A percentile compares a stretch with the other conserved stretches of the same genome.
These are phyloP conservation scores for Fomitopsis betulina DNA, from an alignment of 1,284 basidiomycete genomes.

Conservation along the genomic window DNA sequence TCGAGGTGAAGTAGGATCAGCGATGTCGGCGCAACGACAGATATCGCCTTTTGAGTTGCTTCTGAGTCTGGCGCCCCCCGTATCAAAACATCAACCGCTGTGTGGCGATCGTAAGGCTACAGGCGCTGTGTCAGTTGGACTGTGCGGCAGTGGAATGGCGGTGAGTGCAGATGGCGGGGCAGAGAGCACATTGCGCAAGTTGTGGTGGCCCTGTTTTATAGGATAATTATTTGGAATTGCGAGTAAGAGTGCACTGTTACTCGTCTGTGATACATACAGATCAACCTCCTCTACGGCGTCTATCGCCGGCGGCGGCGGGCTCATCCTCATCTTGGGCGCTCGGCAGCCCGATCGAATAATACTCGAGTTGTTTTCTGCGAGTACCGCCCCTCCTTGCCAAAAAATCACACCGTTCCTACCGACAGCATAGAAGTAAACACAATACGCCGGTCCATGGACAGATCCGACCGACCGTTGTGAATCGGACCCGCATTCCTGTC, in stretches of 20 bases:
- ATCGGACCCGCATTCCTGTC: too few species aligned
- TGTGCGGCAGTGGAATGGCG: not conserved
- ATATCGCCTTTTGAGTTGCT: not conserved
- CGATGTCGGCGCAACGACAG: not conserved
- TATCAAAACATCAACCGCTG: not conserved
- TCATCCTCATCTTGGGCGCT: not conserved
- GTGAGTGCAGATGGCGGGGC: not conserved
- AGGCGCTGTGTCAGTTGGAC: not conserved
- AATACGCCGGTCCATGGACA: too few species aligned
- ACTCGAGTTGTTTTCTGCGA: too few species aligned
- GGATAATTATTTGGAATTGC: too few species aligned
- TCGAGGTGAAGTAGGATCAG: not conserved
- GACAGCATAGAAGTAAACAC: too few species aligned
- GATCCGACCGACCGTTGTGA: too few species aligned
- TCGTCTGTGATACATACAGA: too few species aligned
- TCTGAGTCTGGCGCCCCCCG: not conserved
- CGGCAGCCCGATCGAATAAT: not conserved
- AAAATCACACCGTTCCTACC: too few species aligned
- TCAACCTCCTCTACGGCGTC: not conserved
- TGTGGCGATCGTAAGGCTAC: not conserved
- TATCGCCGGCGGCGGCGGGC: not conserved
- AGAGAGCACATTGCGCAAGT: too few species aligned
- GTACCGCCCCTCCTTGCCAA: too few species aligned
- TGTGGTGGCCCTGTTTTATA: too few species aligned
- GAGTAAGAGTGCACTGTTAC: not conserved